Base-by-base conservation (phyloP, 1,139 yeast genomes). In the Candida sp. region DNA sequence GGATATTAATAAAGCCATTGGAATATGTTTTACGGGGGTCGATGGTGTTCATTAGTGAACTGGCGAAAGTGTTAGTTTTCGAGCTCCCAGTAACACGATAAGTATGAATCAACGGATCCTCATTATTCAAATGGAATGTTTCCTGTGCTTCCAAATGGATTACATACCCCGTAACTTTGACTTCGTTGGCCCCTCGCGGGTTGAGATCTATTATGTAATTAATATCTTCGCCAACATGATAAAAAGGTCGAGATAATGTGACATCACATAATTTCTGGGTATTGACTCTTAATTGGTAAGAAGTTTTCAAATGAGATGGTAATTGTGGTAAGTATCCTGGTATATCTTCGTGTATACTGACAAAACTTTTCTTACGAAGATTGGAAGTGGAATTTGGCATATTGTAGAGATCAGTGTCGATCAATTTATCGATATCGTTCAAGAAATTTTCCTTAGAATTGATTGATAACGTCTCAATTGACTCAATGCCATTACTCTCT, bases 171-270 rank as follows among this genome's bases (percentile, higher is more conserved):
- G 63, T 64, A 3, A 70, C 59, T 38, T 61, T 62, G 3, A 66
- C 57, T 4, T 42, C 41, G 4, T 53, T 49, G 9, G 41, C 44
- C 9, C 50, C 54, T 5, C 43, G 43, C 2, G 62, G 60, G 40
- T 50, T 55, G 21, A 59, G 48, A 39, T 66, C 61, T 7, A 77
- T 53, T 0, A 62, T 56, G 37, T 76, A 61, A 45, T 67, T 67
- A 7, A 79, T 62, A 44, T 75, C 77, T 33, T 79, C 84, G 1
- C 82, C 79, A 8, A 73, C 50, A 43, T 73, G 75, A 51, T 69
- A 79, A 46, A 71, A 71, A 1, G 77, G 70, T 48, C 75, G 73
- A 2, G 73, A 58, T n/a, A 66, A 44, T 8, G 57, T 55, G 11
- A 72, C 56, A n/a, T 56, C 49, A 49, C 79, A 73, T 25, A 73